Base-by-base conservation (phyloP, 345 rosid species). In the Populus tremula region DNA sequence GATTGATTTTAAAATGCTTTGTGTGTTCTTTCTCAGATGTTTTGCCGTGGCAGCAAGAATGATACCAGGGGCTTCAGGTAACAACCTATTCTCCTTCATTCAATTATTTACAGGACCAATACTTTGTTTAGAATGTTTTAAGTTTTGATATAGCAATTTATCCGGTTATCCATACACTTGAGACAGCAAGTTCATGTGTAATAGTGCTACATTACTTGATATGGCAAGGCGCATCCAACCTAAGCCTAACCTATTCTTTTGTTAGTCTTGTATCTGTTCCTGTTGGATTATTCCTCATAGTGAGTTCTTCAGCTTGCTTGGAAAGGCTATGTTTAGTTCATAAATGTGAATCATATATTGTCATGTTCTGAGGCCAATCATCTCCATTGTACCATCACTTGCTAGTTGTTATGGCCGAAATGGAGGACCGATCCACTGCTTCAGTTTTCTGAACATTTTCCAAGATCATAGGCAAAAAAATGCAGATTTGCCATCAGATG, bases 21-120 rank as follows among this genome's bases (percentile, higher is more conserved):
- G 65, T 47, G 56, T 75, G 78, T 78, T 78, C 59, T 80, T 69
- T 86, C 87, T 74, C 90, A 96, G 98, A 90, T 87, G 91, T 92
- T 91, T 86, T 96, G 99, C 78, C 97, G 98, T 74, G 98, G 98
- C 76, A 96, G 97, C 92, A 89, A 80, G 89, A 96, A 92, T 20
- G 98, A 89, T 31, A 94, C 98, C 45, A 87, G 98, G 54, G 99
- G 99, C 67, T 96, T 96, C 86, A 93, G 98, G 99, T 96, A 88
- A 78, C 62, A 10, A 21, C 35, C 62, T 64, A 10, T 66, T 56
- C 54, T 67, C 29, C 70, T 35, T 10, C 70, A 21, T 6, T 43
- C 25, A 39, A 39, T 39, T 43, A 1, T 17, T 45, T 25, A 49
- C 27, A 6, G 2, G 43, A 67, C 62, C 33, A 43, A 9, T 31